Evolutionary conservation across 768 basidiomycete species (phyloP).

Genomic region (Sarcodon aspratus): DNA sequence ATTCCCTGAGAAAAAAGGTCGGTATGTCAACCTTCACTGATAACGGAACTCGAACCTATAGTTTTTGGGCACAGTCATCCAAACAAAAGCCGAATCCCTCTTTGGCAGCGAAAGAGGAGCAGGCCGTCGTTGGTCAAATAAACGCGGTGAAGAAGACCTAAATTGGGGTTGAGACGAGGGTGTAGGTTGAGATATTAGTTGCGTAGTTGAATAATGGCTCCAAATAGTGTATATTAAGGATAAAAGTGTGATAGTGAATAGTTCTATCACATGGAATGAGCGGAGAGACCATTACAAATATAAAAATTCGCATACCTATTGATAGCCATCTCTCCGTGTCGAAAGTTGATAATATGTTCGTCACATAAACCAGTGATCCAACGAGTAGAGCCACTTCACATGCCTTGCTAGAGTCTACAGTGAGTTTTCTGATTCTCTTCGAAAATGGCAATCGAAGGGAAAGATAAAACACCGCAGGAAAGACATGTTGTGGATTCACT

Average conservation of each 20-base stretch:
- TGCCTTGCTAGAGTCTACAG: conserved; percentile 50
- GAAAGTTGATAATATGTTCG: conserved; percentile 30
- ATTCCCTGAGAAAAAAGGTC: conserved; percentile 33
- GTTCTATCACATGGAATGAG: conserved; percentile 31
- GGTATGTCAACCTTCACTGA: neutral
- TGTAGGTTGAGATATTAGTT: conserved; percentile 5
- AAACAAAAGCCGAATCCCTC: conserved; percentile 58
- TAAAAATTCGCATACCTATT: conserved; percentile 31
- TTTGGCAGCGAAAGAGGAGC: conserved; percentile 21
- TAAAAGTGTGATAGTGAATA: conserved; percentile 36
- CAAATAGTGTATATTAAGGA: conserved; percentile 53
- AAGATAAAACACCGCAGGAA: conserved; percentile 37
- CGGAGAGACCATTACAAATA: neutral
- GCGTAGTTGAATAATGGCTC: conserved; percentile 40
- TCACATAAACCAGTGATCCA: conserved; percentile 47
- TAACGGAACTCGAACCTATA: conserved; percentile 42
- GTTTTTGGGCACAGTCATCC: conserved; percentile 89
- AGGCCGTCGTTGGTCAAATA: conserved; percentile 31
- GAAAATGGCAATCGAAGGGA: conserved; percentile 32
- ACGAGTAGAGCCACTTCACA: conserved; percentile 58
- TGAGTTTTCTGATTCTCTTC: conserved; percentile 30
- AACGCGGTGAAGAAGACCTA: conserved; percentile 29
- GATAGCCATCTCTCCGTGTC: conserved; percentile 31
- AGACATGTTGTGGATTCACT: conserved; percentile 11
- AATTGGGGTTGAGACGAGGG: conserved; percentile 2